Base-by-base conservation (phyloP, 2,329 filamentous ascomycete species). In the Fusarium sublunatum region DNA sequence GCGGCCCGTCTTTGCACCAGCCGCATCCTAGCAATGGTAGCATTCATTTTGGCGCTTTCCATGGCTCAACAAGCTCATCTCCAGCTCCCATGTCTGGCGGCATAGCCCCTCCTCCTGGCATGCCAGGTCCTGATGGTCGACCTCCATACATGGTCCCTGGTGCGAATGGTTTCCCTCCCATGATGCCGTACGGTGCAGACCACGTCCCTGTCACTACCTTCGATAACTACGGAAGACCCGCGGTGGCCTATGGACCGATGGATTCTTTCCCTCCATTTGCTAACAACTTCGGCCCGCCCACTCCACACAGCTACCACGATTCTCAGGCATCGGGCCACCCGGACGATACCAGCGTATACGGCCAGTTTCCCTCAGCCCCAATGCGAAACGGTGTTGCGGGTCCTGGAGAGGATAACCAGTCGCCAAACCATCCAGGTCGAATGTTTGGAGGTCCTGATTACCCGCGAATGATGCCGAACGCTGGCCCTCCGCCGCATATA, bases 291-390 rank as follows among this genome's bases (percentile, higher is more conserved):
- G 82, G 81, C 4, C 83, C 85, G 2, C 81, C 82, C 2, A 86
- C 85, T 2, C 83, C 85, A 5, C 85, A 85, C 61, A 88, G 85
- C 72, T 86, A 86, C 68, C 86, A 87, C 52, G 86, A 82, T 32
- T 88, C 86, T 3, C 86, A 87, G 58, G 81, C 84, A 32, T 86
- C 86, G 2, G 78, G 75, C 6, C 79, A 81, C 39, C 78, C 76
- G 13, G 81, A 81, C 35, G 81, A 83, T 11, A 77, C 75, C 28
- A 77, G 75, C 53, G 72, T 78, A 50, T 77, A 75, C 49, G 75
- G 73, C 25, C 80, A 79, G 58, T 79, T 77, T 36, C 70, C 75
- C 45, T 69, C 77, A 26, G 75, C 73, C 25, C 77, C 76, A 25
- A 75, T 73, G 38, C 75, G 77, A n/a, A 83, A 76, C 35, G 76